Percentiles rank a stretch among this genome's conserved stretches.
phyloP scores from a whole-genome alignment of 1,284 basidiomycete species.

The Fomitopsis schrenkii region DNA sequence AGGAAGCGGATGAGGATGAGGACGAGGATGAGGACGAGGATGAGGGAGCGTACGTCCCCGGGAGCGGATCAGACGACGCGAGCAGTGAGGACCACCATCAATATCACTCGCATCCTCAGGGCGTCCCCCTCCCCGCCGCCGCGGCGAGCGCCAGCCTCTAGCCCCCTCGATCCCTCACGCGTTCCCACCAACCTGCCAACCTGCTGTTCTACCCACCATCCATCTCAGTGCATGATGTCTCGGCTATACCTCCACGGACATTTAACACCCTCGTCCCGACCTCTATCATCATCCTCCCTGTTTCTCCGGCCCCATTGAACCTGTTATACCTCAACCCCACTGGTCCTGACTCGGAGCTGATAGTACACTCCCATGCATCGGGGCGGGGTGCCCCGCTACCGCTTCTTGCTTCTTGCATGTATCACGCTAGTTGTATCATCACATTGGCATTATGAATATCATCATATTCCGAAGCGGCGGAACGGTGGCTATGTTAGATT shows the following conservation, averaged over 20 bases:
- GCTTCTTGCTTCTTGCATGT: conserved; percentile 3
- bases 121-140: neutral
- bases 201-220: too few relatives aligned
- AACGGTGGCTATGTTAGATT: neutral
- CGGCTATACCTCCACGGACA: neutral
- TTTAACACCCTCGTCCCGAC: neutral
- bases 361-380: too few relatives aligned
- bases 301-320: too few relatives aligned
- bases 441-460: neutral
- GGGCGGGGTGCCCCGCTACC: neutral
- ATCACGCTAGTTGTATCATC: neutral
- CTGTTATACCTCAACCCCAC: too few relatives aligned
- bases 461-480: neutral
- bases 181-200: too few relatives aligned
- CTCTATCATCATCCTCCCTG: too few relatives aligned
- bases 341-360: too few relatives aligned
- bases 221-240: too few relatives aligned
- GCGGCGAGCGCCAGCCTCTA: neutral
- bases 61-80: neutral
- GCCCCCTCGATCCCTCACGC: neutral
- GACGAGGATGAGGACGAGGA: neutral
- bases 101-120: neutral
- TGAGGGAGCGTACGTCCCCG: neutral
- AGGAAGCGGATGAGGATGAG: neutral
- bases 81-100: neutral